Base-by-base conservation (phyloP, 169 alveolate species). In the Besnoitia besnoiti region DNA sequence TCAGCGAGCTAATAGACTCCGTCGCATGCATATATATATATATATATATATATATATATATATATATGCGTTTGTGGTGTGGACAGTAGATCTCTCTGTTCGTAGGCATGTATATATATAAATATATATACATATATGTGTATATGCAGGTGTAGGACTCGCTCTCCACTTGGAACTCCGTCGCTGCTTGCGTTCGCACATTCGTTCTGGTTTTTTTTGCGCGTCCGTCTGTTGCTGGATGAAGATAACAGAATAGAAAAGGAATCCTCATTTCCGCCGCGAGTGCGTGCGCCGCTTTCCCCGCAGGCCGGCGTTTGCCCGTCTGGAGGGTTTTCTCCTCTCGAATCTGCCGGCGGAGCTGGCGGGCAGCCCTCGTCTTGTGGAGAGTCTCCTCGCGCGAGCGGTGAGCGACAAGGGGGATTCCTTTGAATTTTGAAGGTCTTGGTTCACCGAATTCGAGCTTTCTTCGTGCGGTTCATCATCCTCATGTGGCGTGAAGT, bases 261-360 rank as follows among this genome's bases (percentile, higher is more conserved):
- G n/a, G n/a, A n/a, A n/a, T n/a, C 62, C 30, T 50, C 62, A 50
- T 10, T 19, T 50, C 30, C 62, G 10, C 30, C 62, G 10, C 30
- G 62, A 14, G 62, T 50, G 62, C 62, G 62, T 50, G 62, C 19
- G 62, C 62, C 30, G 10, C 30, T 10, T 19, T 19, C 30, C 19
- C 30, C n/a, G 14, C 80, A 67, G 80, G 80, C 80, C 80, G 39
- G 80, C 80, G 10, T 30, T 35, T 5, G 80, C 19, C n/a, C 80
- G 80, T n/a, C 44, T 67, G 80, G 80, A 67, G 42, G 80, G 80
- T 2, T 35, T 67, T 30, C 80, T 67, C 12, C 80, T 67, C 39
- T 67, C 80, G 10, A 16, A 35, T 67, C 80, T 67, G 12, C 80
- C 80, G 10, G 39, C 40, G 44, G 80, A 67, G 21, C 46, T 67